phyloP scores from a whole-genome alignment of 139 green algal genomes.

The Chlorella sp. region DNA sequence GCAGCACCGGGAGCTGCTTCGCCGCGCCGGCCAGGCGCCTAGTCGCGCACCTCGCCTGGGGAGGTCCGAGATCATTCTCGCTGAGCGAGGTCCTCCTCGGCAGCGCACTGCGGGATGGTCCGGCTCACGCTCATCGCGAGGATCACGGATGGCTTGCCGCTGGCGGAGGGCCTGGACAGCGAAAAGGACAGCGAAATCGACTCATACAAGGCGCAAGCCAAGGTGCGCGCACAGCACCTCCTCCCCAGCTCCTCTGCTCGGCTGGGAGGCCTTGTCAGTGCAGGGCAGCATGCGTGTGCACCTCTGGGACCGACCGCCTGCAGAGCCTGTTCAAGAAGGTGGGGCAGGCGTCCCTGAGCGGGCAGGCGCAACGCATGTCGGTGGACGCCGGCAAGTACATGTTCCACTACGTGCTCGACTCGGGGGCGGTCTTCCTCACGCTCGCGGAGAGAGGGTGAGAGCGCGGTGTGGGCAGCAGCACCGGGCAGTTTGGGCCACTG shows the following conservation, averaged over 20 bases:
- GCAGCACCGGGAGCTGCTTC: too few relatives aligned
- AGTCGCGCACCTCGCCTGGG: too few relatives aligned
- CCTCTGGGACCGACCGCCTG: too few relatives aligned
- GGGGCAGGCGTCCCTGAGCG: slow-evolving; percentile 21
- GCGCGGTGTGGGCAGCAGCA: too few relatives aligned
- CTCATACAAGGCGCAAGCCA: slow-evolving; percentile 90
- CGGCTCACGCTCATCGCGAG: slow-evolving; percentile 91
- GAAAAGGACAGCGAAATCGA: slow-evolving; percentile 85
- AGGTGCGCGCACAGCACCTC: slow-evolving; percentile 74
- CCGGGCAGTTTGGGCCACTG: too few relatives aligned
- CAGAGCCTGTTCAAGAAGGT: slow-evolving; percentile 68
- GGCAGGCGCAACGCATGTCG: slow-evolving; percentile 47
- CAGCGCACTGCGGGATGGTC: slow-evolving; percentile 90
- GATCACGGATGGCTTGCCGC: slow-evolving; percentile 81
- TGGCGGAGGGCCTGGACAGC: slow-evolving; percentile 92
- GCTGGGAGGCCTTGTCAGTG: too few relatives aligned
- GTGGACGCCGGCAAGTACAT: slow-evolving; percentile 73
- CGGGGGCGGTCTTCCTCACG: slow-evolving; percentile 86
- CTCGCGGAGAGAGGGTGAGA: slow-evolving; percentile 75
- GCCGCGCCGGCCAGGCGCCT: too few relatives aligned
- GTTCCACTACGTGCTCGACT: slow-evolving; percentile 89
- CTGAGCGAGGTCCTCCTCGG: too few relatives aligned
- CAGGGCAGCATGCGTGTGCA: too few relatives aligned
- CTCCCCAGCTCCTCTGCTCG: too few relatives aligned
- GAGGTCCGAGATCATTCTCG: too few relatives aligned